phyloP scores from a whole-genome alignment of 2,329 filamentous ascomycete species.

The Ascochyta rabiei region DNA sequence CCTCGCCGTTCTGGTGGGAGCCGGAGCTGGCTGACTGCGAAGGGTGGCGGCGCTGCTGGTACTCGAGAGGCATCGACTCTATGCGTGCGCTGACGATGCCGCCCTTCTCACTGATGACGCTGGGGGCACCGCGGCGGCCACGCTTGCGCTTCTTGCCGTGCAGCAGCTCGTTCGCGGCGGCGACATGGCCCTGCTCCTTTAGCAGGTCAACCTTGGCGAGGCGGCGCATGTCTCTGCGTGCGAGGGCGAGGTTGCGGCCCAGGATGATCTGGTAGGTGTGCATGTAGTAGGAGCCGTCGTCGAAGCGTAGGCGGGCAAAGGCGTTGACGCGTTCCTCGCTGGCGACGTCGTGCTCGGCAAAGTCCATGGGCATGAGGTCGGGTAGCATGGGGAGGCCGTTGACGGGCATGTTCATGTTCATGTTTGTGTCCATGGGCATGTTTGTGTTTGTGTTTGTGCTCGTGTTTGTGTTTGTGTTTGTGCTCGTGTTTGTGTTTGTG shows the following conservation, averaged over 20 bases:
- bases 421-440: conserved; percentile 11
- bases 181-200: conserved; percentile 32
- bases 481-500: no score
- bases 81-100: conserved; percentile 62
- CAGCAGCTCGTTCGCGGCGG: conserved; percentile 32
- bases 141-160: conserved; percentile 55
- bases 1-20: conserved; percentile 47
- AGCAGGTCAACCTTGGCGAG: conserved; percentile 43
- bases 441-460: conserved; percentile 18
- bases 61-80: conserved; percentile 41
- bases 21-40: conserved; percentile 61
- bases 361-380: conserved; percentile 14
- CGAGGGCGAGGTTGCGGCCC: conserved; percentile 66
- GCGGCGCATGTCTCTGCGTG: conserved; percentile 59
- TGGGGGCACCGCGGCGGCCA: conserved; percentile 59
- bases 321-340: conserved; percentile 57
- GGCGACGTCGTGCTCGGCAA: conserved; percentile 12
- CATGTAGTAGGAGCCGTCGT: conserved; percentile 79
- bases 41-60: conserved; percentile 44
- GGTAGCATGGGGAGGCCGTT: conserved; percentile 10
- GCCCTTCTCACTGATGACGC: conserved; percentile 71
- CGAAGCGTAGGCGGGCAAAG: conserved; percentile 72
- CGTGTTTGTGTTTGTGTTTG: conserved; percentile 16
- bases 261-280: conserved; percentile 75
- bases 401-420: conserved; percentile 20